Evolutionary conservation across 2,329 filamentous ascomycete species (phyloP), one percentile per base, ranked within the genome.

Genomic region (Bipolaris sorokiniana): DNA sequence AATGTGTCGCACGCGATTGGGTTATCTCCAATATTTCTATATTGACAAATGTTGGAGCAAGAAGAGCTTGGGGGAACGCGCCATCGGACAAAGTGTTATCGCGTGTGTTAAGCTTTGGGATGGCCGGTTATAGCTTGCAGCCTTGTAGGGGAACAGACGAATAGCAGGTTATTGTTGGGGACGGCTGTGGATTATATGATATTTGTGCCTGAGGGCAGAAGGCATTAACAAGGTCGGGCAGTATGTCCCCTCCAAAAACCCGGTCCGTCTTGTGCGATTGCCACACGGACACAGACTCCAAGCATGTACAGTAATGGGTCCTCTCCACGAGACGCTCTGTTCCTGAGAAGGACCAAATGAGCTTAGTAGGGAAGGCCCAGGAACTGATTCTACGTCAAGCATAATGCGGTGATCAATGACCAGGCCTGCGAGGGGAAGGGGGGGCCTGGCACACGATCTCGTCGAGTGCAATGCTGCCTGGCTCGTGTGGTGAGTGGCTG

Each of bases 371-470:
- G 74, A 73, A 77, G 76, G 73, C 66, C 70, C 68, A 67, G 71
- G 71, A 70, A 73, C 71, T 67, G 65, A 74, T 76, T 77, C 74
- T 74, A 75, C 69, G 74, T 76, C 73, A 75, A 76, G 75, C 76
- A 78, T 76, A 76, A 78, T 78, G 76, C 75, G 70, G 75, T 78
- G 76, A 75, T 77, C 75, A 76, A 70, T 73, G 69, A 70, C 74
- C 70, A 65, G 75, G 71, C 71, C 67, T 62, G 65, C 10, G 28
- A 31, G 28, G 28, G 28, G 28, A 31, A 31, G 69, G 69, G 67
- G 69, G 51, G 50, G 63, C 73, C 73, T 65, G 72, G 72, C 70
- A 69, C 68, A 65, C 69, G 75, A 77, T 76, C 70, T 74, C 65
- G 70, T 69, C 65, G 68, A 73, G 63, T 66, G 68, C 69, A 75